Evolutionary conservation across 1,284 basidiomycete genomes (phyloP).

Genomic region (Stygiomarasmius scandens): DNA sequence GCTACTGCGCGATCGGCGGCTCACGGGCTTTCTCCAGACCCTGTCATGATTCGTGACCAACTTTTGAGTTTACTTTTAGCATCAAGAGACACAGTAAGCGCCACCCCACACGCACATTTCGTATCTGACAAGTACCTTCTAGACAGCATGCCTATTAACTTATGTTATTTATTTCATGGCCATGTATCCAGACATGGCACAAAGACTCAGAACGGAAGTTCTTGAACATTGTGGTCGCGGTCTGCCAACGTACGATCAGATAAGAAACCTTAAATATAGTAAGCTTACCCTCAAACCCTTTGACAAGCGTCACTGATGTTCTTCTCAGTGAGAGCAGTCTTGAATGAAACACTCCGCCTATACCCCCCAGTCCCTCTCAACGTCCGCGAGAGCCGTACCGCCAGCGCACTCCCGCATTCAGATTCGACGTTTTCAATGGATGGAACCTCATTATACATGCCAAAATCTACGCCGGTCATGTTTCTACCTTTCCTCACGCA

Average conservation of each 20-base stretch:
- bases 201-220: slow-evolving; percentile 62
- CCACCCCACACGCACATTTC: not conserved
- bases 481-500: slow-evolving; percentile 64
- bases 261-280: slow-evolving; percentile 66
- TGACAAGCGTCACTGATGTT: not conserved
- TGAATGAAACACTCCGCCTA: slow-evolving; percentile 72
- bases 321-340: slow-evolving; percentile 63
- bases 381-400: slow-evolving; percentile 55
- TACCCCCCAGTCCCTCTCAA: slow-evolving; percentile 76
- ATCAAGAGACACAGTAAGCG: slow-evolving; percentile 68
- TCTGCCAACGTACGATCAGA: slow-evolving; percentile 53
- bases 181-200: slow-evolving; percentile 55
- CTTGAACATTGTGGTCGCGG: slow-evolving; percentile 52
- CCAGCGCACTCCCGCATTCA: slow-evolving; percentile 54
- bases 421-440: slow-evolving; percentile 46
- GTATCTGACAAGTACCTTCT: not conserved
- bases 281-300: slow-evolving; percentile 28
- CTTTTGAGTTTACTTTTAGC: slow-evolving; percentile 75
- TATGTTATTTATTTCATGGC: slow-evolving; percentile 69
- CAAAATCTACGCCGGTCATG: slow-evolving; percentile 55
- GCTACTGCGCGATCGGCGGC: too few relatives aligned
- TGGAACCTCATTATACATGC: slow-evolving; percentile 57
- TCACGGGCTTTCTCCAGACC: slow-evolving; percentile 46
- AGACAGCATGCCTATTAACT: slow-evolving; percentile 67
- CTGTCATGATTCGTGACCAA: slow-evolving; percentile 65